Base-by-base conservation (phyloP, 2,329 filamentous ascomycete species). In the Colletotrichum lupini region DNA sequence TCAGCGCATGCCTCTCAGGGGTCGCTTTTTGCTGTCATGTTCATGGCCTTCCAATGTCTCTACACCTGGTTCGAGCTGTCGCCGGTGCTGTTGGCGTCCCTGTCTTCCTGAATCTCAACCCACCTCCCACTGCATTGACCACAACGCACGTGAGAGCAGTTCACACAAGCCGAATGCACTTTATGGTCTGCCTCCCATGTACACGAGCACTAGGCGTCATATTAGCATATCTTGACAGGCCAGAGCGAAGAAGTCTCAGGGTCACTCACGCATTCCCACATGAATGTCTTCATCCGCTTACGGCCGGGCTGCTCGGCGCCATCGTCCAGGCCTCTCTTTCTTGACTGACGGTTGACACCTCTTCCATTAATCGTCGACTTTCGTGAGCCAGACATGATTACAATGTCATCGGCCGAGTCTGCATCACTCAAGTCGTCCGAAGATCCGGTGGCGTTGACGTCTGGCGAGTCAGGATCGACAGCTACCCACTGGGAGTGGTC, bases 401-500 rank as follows among this genome's bases (percentile, higher is more conserved):
- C 26, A 16, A 19, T 42, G 14, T 75, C 35, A 12, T 67, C 67
- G 61, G 53, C 62, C 19, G 61, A 62, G 30, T 69, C 64, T 11
- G 30, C 42, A 14, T 68, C 35, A 56, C 73, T 74, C 9, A 60
- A 46, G 26, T 73, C 67, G 28, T 71, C 49, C 2, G 26, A 28
- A 30, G 65, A 64, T 24, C 64, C 37, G 8, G 26, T 49, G n/a
- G 55, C 46, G 12, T 63, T 62, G 3, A 66, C 71, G 32, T 75
- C 72, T 19, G 67, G 67, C 6, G 74, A 56, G 4, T 77, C 76
- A 7, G 77, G 68, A 35, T 85, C 83, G 14, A 84, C 75, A 24
- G 82, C 78, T 71, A 81, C 80, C 92, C 92, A 94, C 11, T 92
- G 85, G 19, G 80, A 80, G 24, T 92, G 92, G 7, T 81, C 78